Percentiles rank a stretch among this genome's conserved stretches.
phyloP scores from a whole-genome alignment of 495 filamentous ascomycete genomes.

The Aspergillus panamensis region DNA sequence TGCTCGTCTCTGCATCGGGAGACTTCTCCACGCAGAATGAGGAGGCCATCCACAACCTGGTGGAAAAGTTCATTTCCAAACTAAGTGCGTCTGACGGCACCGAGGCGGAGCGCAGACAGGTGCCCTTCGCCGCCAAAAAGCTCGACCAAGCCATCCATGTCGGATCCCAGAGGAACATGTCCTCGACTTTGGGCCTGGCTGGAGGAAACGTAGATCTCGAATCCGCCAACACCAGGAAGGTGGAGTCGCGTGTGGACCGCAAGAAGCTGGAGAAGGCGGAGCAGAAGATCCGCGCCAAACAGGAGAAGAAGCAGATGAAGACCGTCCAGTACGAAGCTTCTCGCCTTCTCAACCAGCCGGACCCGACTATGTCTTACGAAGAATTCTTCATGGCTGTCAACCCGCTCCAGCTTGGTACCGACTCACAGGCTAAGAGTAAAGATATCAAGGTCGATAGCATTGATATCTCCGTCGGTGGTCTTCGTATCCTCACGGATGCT shows the following conservation, averaged over 20 bases:
- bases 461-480: constrained; percentile 87
- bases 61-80: constrained; percentile 85
- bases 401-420: constrained; percentile 82
- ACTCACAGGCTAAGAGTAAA: constrained; percentile 80
- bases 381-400: constrained; percentile 99
- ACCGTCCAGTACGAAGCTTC: constrained; percentile 97
- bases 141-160: constrained; percentile 96
- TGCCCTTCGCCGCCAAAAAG: constrained; percentile 71
- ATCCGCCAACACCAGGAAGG: constrained; percentile 83
- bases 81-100: constrained; percentile 70
- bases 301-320: constrained; percentile 97
- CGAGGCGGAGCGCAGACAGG: constrained; percentile 64
- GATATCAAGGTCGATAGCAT: constrained; percentile 97
- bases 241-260: constrained; percentile 94
- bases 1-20: constrained; percentile 88
- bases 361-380: constrained; percentile 90
- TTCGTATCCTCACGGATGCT: constrained; percentile 86
- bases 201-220: constrained; percentile 86
- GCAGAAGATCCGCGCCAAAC: constrained; percentile 95
- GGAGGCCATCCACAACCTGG: constrained; percentile 71
- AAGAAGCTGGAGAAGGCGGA: constrained; percentile 99
- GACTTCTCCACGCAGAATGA: constrained; percentile 67
- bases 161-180: constrained; percentile 88
- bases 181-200: constrained; percentile 85
- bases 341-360: constrained; percentile 74